Evolutionary conservation across 1,139 yeast species (phyloP).

Genomic region (Pichia sp.): DNA sequence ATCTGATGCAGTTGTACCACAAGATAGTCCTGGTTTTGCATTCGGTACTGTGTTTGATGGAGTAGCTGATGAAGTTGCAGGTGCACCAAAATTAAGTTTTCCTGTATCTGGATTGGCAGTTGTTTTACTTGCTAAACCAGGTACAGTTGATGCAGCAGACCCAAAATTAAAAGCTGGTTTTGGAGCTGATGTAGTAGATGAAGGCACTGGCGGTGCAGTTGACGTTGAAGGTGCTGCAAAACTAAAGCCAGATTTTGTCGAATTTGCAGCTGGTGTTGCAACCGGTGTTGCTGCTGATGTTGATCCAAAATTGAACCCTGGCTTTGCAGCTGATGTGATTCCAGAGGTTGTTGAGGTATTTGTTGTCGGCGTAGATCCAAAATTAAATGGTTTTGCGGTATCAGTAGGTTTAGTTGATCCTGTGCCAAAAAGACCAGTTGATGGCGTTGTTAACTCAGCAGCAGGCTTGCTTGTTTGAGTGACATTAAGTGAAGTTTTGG

Average conservation of each 20-base stretch:
- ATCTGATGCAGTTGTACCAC: background rate
- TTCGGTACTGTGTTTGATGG: background rate
- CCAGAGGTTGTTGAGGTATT: slow-evolving; percentile 2
- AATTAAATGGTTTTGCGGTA: slow-evolving; percentile 16
- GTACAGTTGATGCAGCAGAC: slow-evolving; percentile 3
- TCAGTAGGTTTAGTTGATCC: background rate
- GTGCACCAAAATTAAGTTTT: background rate
- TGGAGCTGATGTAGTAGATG: slow-evolving; percentile 2
- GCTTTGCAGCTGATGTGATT: slow-evolving; percentile 2
- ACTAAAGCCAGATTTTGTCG: slow-evolving; percentile 14
- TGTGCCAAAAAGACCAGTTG: background rate
- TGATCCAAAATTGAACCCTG: slow-evolving; percentile 16
- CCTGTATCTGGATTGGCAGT: slow-evolving; percentile 1
- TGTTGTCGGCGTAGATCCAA: slow-evolving; percentile 18
- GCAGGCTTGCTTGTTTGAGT: background rate
- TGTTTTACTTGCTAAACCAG: slow-evolving; percentile 20
- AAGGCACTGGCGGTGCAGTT: background rate
- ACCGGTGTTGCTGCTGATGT: background rate
- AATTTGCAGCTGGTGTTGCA: background rate
- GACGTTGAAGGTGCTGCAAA: slow-evolving; percentile 12
- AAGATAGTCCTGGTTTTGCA: background rate
- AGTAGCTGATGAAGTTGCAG: background rate
- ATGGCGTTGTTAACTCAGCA: background rate
- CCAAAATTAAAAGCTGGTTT: slow-evolving; percentile 4
- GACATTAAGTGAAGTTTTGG: background rate